Percentiles rank a stretch among this genome's conserved stretches.
These are phyloP conservation scores for Pinus taeda DNA, from an alignment of 75 land plant species.

Conservation along the genomic window DNA sequence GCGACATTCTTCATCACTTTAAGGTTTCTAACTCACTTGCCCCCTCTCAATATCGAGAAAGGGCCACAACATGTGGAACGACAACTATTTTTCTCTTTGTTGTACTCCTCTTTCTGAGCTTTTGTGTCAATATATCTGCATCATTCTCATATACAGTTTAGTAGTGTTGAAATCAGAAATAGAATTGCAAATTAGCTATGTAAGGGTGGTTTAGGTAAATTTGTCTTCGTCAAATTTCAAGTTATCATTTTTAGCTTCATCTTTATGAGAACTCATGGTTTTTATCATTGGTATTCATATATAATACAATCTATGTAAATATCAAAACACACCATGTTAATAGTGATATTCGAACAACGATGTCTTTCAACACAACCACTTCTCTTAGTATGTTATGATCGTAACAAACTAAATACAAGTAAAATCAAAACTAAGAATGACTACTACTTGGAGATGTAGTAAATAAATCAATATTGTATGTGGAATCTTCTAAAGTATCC, in stretches of 20 bases:
- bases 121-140: slow-evolving; percentile 51
- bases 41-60: slow-evolving; percentile 67
- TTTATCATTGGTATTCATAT: too few relatives aligned
- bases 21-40: slow-evolving; percentile 51
- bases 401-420: too few relatives aligned
- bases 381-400: too few relatives aligned
- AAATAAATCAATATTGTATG: slow-evolving; percentile 12
- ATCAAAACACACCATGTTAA: too few relatives aligned
- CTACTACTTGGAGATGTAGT: slow-evolving; percentile 43
- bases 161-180: background rate
- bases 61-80: slow-evolving; percentile 76
- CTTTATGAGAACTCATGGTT: too few relatives aligned
- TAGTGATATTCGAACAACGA: too few relatives aligned
- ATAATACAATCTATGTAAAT: too few relatives aligned
- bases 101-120: slow-evolving; percentile 53
- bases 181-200: background rate
- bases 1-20: slow-evolving; percentile 92
- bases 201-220: too few relatives aligned
- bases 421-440: background rate
- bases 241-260: too few relatives aligned
- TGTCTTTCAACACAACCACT: too few relatives aligned
- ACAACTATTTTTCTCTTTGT: slow-evolving; percentile 42
- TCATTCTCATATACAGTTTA: background rate
- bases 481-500: slow-evolving; percentile 63
- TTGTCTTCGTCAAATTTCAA: too few relatives aligned